These are phyloP conservation scores for Monosporozyma yasuniensis DNA, from an alignment of 805 yeast species.

Conservation along the genomic window DNA sequence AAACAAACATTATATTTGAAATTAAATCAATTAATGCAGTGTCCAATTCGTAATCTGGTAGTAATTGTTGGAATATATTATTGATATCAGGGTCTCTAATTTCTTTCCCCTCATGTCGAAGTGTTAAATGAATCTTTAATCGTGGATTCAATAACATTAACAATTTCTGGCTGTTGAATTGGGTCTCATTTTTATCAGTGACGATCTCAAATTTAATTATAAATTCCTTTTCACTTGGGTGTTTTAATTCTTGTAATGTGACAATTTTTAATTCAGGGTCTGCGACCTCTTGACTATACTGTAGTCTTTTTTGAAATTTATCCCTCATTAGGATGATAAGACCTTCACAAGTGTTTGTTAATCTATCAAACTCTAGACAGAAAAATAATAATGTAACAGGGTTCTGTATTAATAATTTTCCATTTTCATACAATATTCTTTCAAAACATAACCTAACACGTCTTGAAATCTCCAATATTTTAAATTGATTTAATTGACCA, in stretches of 20 bases:
- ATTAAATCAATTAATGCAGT: slow-evolving; percentile 11
- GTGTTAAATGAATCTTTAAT: not conserved
- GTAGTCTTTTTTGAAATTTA: slow-evolving; percentile 1
- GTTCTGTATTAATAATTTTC: not conserved
- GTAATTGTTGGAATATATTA: slow-evolving; percentile 11
- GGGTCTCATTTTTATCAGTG: not conserved
- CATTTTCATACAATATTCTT: not conserved
- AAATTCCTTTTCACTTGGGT: not conserved
- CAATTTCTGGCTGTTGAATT: not conserved
- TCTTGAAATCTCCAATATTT: not conserved
- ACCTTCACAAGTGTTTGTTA: slow-evolving; percentile 8
- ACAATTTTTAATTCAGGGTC: not conserved
- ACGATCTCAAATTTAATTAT: not conserved
- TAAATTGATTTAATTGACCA: not conserved
- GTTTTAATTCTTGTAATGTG: not conserved
- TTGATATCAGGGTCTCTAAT: slow-evolving; percentile 3
- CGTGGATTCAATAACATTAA: slow-evolving; percentile 2
- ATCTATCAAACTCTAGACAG: slow-evolving; percentile 19
- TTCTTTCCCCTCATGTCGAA: not conserved
- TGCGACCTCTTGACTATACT: not conserved
- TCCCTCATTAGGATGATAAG: slow-evolving; percentile 4
- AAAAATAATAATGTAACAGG: slow-evolving; percentile 11
- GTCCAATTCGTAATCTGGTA: slow-evolving; percentile 19
- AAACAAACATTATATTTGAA: not conserved
- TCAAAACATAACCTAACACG: not conserved